These are phyloP conservation scores for Aspergillus conjunctus DNA, from an alignment of 495 filamentous ascomycete species.

Conservation along the genomic window DNA sequence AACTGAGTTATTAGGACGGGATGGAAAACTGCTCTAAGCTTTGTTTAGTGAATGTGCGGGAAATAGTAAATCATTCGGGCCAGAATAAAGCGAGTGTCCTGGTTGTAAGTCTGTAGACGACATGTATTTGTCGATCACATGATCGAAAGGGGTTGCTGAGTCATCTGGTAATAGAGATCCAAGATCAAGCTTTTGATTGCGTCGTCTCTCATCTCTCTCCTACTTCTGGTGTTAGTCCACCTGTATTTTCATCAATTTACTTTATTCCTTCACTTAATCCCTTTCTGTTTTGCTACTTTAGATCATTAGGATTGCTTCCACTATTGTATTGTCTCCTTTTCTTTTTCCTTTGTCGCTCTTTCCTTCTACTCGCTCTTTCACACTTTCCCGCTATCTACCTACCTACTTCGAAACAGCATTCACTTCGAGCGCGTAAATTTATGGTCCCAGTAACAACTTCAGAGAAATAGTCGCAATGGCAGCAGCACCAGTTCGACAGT, in stretches of 20 bases:
- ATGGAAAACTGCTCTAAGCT: neutral
- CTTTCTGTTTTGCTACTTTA: slow-evolving; percentile 13
- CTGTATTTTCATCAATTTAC: slow-evolving; percentile 15
- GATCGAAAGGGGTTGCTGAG: slow-evolving; percentile 16
- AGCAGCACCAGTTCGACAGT: slow-evolving; percentile 54
- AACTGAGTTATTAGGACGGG: neutral
- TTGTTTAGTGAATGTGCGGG: neutral
- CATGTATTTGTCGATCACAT: slow-evolving; percentile 14
- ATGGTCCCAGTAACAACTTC: slow-evolving; percentile 14
- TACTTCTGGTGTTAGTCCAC: slow-evolving; percentile 13
- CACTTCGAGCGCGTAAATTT: slow-evolving; percentile 20
- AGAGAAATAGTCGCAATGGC: slow-evolving; percentile 52
- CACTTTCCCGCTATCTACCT: slow-evolving; percentile 26
- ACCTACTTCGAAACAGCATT: slow-evolving; percentile 15
- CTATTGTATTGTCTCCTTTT: slow-evolving; percentile 1
- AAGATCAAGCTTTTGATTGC: slow-evolving; percentile 12
- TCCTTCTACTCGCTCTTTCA: neutral
- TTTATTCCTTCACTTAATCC: slow-evolving; percentile 14
- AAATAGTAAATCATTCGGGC: too few relatives aligned
- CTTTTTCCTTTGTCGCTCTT: slow-evolving; percentile 14
- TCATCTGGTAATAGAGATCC: slow-evolving; percentile 17
- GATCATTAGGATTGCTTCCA: neutral
- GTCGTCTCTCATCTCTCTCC: neutral
- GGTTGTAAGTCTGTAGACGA: neutral
- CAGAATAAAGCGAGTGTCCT: neutral